A percentile compares a stretch with the other conserved stretches of the same genome.
Evolutionary conservation across 352 stramenopile species (phyloP).

Genomic region (Peronospora destructor): DNA sequence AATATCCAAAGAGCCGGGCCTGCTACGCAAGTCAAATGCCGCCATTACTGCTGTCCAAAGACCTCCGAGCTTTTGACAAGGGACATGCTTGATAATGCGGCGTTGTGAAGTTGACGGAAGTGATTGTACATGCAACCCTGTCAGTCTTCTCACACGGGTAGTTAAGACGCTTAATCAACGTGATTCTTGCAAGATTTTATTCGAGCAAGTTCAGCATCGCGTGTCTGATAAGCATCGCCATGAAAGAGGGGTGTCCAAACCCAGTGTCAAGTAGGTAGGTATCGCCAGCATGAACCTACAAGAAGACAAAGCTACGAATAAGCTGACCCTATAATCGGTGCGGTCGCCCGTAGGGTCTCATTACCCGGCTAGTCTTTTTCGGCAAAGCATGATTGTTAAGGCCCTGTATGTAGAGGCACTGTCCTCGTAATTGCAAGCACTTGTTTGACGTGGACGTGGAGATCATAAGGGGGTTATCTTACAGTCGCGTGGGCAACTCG

Average conservation of each 20-base stretch:
- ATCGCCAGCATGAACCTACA: slow-evolving; percentile 4
- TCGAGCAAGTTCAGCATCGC: slow-evolving; percentile 5
- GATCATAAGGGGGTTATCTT: no score
- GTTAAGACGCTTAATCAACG: no score
- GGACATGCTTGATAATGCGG: no score
- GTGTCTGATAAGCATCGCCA: slow-evolving; percentile 10
- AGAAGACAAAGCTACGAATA: background rate
- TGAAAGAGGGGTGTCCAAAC: slow-evolving; percentile 9
- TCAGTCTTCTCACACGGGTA: no score
- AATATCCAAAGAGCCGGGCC: slow-evolving; percentile 15
- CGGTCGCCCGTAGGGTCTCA: background rate
- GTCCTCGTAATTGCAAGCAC: slow-evolving; percentile 22
- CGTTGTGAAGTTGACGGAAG: no score
- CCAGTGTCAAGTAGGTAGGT: background rate
- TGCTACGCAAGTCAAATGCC: slow-evolving; percentile 22
- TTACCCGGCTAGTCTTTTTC: background rate
- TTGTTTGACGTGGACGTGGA: slow-evolving; percentile 18
- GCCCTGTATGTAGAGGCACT: slow-evolving; percentile 22
- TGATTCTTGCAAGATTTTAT: background rate
- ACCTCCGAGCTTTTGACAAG: slow-evolving; percentile 15
- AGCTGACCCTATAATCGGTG: background rate
- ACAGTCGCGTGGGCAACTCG: slow-evolving; percentile 8
- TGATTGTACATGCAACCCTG: no score
- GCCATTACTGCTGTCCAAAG: slow-evolving; percentile 24
- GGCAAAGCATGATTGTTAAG: background rate